phyloP scores from a whole-genome alignment of 2,329 filamentous ascomycete species.

The Paraphaeosphaeria minitans region DNA sequence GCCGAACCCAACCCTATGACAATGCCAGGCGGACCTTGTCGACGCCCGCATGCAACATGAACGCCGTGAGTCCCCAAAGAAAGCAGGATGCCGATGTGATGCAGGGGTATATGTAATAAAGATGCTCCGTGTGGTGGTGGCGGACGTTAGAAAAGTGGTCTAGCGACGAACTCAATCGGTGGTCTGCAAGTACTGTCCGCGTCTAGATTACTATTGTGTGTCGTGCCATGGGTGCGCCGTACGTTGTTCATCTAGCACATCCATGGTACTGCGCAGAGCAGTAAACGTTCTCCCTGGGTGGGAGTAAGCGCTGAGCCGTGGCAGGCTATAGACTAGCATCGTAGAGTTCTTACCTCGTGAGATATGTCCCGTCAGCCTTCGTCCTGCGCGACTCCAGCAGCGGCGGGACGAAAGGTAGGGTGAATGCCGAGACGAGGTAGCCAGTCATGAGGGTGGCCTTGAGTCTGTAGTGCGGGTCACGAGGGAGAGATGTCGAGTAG shows the following conservation, averaged over 20 bases:
- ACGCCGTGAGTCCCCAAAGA: not conserved
- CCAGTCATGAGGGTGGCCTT: conserved; percentile 44
- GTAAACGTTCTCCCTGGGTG: conserved; percentile 23
- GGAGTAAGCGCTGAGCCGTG: conserved; percentile 10
- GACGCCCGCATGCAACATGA: conserved; percentile 10
- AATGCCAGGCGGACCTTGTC: conserved; percentile 1
- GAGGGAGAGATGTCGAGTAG: conserved; percentile 43
- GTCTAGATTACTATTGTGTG: not conserved
- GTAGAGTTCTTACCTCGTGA: conserved; percentile 38
- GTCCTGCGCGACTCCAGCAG: conserved; percentile 44
- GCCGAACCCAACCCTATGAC: not conserved
- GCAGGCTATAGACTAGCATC: not conserved
- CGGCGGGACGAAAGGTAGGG: conserved; percentile 48
- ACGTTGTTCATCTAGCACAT: conserved; percentile 16
- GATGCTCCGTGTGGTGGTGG: not conserved
- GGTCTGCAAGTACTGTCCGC: not conserved
- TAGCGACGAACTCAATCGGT: conserved; percentile 12
- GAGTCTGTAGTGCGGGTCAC: conserved; percentile 43
- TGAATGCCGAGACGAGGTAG: conserved; percentile 46
- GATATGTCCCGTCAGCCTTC: conserved; percentile 43
- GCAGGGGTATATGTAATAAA: conserved; percentile 9
- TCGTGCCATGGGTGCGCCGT: not conserved
- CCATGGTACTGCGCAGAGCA: conserved; percentile 21
- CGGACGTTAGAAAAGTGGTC: conserved; percentile 9
- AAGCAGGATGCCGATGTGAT: conserved; percentile 1